Conservation (phyloP, 2,329 filamentous ascomycete species). For the Phaeomoniella chlamydospora region DNA sequence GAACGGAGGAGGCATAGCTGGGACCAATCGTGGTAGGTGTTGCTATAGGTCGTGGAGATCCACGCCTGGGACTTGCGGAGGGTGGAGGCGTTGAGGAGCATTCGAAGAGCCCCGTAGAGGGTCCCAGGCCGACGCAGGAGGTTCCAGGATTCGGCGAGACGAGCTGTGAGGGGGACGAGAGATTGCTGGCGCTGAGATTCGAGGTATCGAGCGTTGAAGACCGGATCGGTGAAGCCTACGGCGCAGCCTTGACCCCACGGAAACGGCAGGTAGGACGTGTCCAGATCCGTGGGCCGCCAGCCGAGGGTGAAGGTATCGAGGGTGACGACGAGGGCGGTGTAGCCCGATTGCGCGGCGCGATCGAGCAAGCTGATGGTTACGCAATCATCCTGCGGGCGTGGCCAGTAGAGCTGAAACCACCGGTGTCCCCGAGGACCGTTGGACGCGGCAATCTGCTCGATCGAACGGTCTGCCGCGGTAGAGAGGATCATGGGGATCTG, state of each 20-base stretch:
- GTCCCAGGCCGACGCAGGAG: conserved; percentile 10
- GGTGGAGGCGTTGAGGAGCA: conserved; percentile 7
- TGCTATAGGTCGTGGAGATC: conserved; percentile 37
- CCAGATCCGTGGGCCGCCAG: conserved; percentile 54
- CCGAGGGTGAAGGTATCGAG: conserved; percentile 55
- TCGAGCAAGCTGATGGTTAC: conserved; percentile 48
- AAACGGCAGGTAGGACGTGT: conserved; percentile 35
- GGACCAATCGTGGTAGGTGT: conserved; percentile 41
- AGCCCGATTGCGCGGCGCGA: conserved; percentile 46
- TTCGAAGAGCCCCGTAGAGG: conserved; percentile 9
- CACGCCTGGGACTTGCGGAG: conserved; percentile 20
- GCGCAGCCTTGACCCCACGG: conserved; percentile 34
- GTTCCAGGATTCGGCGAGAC: conserved; percentile 8
- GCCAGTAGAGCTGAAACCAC: conserved; percentile 69
- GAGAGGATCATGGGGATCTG: conserved; percentile 52
- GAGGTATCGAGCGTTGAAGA: conserved; percentile 42
- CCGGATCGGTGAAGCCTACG: conserved; percentile 51
- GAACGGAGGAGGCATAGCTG: conserved; percentile 40
- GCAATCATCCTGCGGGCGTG: conserved; percentile 38
- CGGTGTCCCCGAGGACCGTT: conserved; percentile 36
- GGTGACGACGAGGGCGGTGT: conserved; percentile 53
- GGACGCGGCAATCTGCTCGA: conserved; percentile 50
- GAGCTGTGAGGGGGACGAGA: conserved; percentile 26
- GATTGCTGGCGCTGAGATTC: conserved; percentile 31
- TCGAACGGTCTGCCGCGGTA: conserved; percentile 46